Percentiles rank a stretch among this genome's conserved stretches.
Conservation (phyloP, 225 moss, liverwort and hornwort species). For the Ulota crispa region DNA sequence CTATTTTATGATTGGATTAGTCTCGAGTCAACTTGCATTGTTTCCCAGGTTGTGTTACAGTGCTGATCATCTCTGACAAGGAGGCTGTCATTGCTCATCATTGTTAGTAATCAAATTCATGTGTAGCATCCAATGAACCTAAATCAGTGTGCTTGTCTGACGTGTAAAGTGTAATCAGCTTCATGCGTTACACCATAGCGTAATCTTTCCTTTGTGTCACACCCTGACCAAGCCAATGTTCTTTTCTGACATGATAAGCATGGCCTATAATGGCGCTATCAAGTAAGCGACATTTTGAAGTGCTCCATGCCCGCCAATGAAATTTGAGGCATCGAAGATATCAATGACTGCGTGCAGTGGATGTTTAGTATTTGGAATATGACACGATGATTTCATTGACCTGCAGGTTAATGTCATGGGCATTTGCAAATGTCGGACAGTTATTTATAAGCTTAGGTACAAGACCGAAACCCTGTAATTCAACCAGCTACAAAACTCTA, state of each 20-base stretch:
- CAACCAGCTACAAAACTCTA: background rate
- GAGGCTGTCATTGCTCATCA: conserved; percentile 19
- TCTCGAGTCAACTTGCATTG: background rate
- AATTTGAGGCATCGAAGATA: background rate
- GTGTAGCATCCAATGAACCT: conserved; percentile 3
- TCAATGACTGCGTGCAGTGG: background rate
- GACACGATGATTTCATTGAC: background rate
- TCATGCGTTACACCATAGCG: background rate
- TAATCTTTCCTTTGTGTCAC: conserved; percentile 7
- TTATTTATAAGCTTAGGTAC: background rate
- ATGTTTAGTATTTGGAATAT: background rate
- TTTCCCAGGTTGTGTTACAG: background rate
- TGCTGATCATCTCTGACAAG: background rate
- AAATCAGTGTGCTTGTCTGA: conserved; percentile 22
- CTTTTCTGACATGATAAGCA: conserved; percentile 16
- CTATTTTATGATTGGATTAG: background rate
- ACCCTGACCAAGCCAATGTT: conserved; percentile 15
- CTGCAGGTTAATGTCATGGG: background rate
- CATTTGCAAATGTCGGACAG: background rate
- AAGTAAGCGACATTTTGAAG: background rate
- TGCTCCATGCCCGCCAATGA: conserved; percentile 1
- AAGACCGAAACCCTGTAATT: background rate
- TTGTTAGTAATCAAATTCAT: conserved; percentile 7
- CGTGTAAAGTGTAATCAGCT: background rate
- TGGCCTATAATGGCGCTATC: conserved; percentile 1